Base-by-base conservation (phyloP, 1,139 yeast species). In the Pichia sp. region DNA sequence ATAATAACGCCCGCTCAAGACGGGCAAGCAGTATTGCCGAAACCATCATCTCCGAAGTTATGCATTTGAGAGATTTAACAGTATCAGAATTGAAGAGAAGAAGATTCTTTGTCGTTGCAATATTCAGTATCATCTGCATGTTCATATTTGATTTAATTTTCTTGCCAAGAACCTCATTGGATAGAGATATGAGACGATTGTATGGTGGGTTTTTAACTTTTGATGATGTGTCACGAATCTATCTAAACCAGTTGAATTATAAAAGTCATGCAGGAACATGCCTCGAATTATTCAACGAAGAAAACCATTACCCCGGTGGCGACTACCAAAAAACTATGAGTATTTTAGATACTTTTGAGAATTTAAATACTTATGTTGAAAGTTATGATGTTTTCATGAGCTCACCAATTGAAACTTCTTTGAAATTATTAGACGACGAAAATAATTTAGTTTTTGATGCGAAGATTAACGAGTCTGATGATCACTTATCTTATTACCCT, bases 161-260 rank as follows among this genome's bases (percentile, higher is more conserved):
- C 61, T 71, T 90, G 27, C 97, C 97, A 2, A 68, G 97, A 50
- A 89, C 98, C 1, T 87, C 96, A 2, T 69, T 89, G 18, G 81
- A 86, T 45, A 72, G 97, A 53, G 98, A 91, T 65, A 81, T 87
- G 62, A 75, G 93, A 57, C 68, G 96, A 46, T 67, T 88, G 58
- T 89, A 89, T 65, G 81, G 83, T 20, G 75, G 83, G 24, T 76
- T 69, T 46, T 60, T 84, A 43, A 81, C 90, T 3, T 76, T 75
- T 51, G 73, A 78, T n/a, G 93, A 85, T 53, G 75, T 83, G 27
- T 77, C 81, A 55, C 65, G 91, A 41, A 66, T 76, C 37, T 75
- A 65, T 51, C 53, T 75, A 40, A 65, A 67, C 33, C 62, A 68
- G 17, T 62, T 64, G 35, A 70, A 71, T 47, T 55, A 52, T 46